phyloP scores from a whole-genome alignment of 148 eudicot genomes.

The Spergularia marina region DNA sequence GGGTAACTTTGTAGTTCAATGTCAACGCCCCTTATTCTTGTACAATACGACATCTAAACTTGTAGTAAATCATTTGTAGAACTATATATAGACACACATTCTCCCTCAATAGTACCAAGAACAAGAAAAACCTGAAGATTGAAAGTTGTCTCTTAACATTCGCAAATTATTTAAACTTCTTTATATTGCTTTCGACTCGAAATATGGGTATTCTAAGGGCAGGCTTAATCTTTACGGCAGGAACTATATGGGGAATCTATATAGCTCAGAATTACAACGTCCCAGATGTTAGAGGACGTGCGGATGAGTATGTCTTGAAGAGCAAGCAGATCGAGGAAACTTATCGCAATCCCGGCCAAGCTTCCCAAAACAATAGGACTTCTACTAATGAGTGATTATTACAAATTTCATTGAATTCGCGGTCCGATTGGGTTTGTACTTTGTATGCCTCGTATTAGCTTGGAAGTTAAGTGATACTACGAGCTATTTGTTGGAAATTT shows the following conservation, averaged over 20 bases:
- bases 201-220: slow-evolving; percentile 21
- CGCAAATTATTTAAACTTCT: neutral
- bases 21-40: neutral
- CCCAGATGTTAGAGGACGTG: slow-evolving; percentile 19
- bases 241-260: slow-evolving; percentile 29
- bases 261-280: slow-evolving; percentile 26
- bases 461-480: too few species aligned
- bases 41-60: neutral
- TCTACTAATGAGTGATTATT: neutral
- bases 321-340: slow-evolving; percentile 21
- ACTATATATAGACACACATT: neutral
- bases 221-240: slow-evolving; percentile 26
- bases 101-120: too few species aligned
- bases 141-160: neutral
- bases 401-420: too few species aligned
- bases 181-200: neutral
- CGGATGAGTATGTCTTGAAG: slow-evolving; percentile 5
- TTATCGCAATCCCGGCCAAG: slow-evolving; percentile 21
- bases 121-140: neutral
- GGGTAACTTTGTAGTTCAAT: neutral
- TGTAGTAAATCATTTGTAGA: neutral
- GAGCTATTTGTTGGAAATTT: too few species aligned
- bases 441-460: too few species aligned
- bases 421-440: too few species aligned
- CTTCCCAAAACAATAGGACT: neutral